Evolutionary conservation across 257 asterid species (phyloP), one percentile per base, ranked within the genome.

Genomic region (Solanum bukasovii): DNA sequence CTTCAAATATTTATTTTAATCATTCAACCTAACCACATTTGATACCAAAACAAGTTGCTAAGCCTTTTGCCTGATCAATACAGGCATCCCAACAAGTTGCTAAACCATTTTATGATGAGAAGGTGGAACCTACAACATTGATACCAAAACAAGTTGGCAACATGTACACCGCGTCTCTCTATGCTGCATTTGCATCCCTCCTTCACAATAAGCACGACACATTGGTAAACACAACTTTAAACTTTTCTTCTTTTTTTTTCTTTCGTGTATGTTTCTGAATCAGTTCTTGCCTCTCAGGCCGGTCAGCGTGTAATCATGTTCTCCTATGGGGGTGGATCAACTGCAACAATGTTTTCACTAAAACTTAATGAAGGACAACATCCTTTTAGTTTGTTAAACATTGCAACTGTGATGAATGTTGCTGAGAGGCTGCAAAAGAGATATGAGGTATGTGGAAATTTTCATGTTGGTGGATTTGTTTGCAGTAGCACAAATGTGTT

Each of bases 131-230:
- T 31, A 31, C 33, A 31, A 31, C 33, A 31, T 31, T 31, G 33
- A 31, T 31, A 31, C 33, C 33, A 31, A 31, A 31, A 31, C 33
- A 31, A 31, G 33, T 31, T 31, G 33, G 33, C 33, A 31, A 31
- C 33, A 31, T 31, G 33, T 31, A 31, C 33, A 31, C 33, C 33
- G 33, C 33, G 33, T 31, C 99, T 3, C 92, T 97, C 46, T 96
- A 97, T 91, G 99, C 99, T 35, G 98, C 99, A 83, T 95, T 97
- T 90, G 98, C 96, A 70, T 97, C 99, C 61, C 96, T 96, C 84
- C 87, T 97, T 89, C 98, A 97, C 94, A 95, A 92, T 85, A 95
- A 97, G 79, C 87, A 88, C 13, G 90, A 88, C 91, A 83, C 96
- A 84, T 88, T 96, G 96, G 99, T 95, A 95, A 90, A 87, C 13